phyloP scores from a whole-genome alignment of 208 protist genomes.

The Strigomonas galati region DNA sequence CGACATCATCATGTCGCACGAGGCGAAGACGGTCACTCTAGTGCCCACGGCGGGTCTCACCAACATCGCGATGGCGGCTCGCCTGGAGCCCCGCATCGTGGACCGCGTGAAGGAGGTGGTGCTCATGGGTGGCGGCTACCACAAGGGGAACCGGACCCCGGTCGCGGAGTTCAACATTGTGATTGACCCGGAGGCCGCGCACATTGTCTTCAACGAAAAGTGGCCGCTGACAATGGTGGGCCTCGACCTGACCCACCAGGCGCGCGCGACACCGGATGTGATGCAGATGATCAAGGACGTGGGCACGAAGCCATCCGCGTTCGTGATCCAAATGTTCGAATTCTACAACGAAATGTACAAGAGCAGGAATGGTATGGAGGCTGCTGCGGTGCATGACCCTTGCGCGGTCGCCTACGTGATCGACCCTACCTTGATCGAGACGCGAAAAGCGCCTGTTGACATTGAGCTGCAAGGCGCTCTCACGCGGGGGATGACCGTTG shows the following conservation, averaged over 20 bases:
- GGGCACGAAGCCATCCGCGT: conserved; percentile 26
- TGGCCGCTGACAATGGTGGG: conserved; percentile 77
- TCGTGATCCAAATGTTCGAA: conserved; percentile 42
- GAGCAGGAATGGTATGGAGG: conserved; percentile 17
- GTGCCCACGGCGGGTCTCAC: conserved; percentile 71
- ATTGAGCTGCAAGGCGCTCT: conserved; percentile 48
- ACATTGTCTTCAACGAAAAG: conserved; percentile 68
- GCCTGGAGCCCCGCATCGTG: conserved; percentile 66
- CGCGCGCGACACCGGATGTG: conserved; percentile 43
- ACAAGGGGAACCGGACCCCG: conserved; percentile 48
- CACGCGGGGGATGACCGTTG: conserved; percentile 59
- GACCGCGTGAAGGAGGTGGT: conserved; percentile 67
- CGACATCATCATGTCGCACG: conserved; percentile 49
- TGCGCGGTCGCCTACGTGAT: conserved; percentile 78
- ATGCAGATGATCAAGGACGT: conserved; percentile 34
- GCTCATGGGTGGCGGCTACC: conserved; percentile 74
- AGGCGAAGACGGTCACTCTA: conserved; percentile 50
- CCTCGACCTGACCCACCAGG: conserved; percentile 80
- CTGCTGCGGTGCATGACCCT: conserved; percentile 63
- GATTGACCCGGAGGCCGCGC: conserved; percentile 70
- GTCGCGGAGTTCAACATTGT: conserved; percentile 83
- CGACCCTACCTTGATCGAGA: conserved; percentile 54
- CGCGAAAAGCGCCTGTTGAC: conserved; percentile 43
- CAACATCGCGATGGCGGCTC: conserved; percentile 77
- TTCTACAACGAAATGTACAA: conserved; percentile 61